Evolutionary conservation across 2,329 filamentous ascomycete genomes (phyloP).

Genomic region (Nemania bipapillata): DNA sequence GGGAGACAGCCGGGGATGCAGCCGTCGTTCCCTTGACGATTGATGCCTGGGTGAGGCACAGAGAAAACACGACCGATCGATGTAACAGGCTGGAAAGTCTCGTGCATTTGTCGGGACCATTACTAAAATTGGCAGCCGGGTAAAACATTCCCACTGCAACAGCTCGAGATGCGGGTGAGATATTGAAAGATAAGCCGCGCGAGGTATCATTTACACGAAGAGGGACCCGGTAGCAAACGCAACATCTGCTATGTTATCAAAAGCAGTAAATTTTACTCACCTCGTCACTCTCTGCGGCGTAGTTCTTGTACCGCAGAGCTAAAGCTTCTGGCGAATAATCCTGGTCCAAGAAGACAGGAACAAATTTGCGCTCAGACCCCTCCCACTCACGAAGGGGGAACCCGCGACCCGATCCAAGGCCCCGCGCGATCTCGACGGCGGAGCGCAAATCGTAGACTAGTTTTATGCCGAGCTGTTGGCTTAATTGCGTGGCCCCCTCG

Average conservation of each 20-base stretch:
- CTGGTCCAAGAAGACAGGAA: slow-evolving; percentile 68
- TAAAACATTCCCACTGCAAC: background rate
- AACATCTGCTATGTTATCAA: background rate
- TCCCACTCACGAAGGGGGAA: slow-evolving; percentile 59
- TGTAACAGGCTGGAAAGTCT: slow-evolving; percentile 12
- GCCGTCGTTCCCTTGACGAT: slow-evolving; percentile 5
- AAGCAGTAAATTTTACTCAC: slow-evolving; percentile 33
- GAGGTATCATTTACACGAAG: background rate
- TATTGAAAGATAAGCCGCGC: background rate
- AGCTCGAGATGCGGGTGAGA: background rate
- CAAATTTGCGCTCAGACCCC: slow-evolving; percentile 65
- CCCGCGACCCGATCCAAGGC: slow-evolving; percentile 47
- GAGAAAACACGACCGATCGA: slow-evolving; percentile 33
- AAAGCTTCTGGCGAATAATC: slow-evolving; percentile 68
- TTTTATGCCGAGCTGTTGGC: slow-evolving; percentile 66
- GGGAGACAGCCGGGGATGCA: slow-evolving; percentile 8
- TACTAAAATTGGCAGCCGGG: slow-evolving; percentile 3
- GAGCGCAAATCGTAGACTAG: slow-evolving; percentile 54
- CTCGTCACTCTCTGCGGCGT: slow-evolving; percentile 54
- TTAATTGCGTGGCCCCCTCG: slow-evolving; percentile 63
- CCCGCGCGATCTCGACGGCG: slow-evolving; percentile 64
- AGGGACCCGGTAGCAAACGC: background rate
- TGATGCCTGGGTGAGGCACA: slow-evolving; percentile 12
- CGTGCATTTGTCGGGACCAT: slow-evolving; percentile 16
- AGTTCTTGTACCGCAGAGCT: slow-evolving; percentile 66